These are phyloP conservation scores for Talaromyces islandicus DNA, from an alignment of 2,329 filamentous ascomycete species.

Conservation along the genomic window DNA sequence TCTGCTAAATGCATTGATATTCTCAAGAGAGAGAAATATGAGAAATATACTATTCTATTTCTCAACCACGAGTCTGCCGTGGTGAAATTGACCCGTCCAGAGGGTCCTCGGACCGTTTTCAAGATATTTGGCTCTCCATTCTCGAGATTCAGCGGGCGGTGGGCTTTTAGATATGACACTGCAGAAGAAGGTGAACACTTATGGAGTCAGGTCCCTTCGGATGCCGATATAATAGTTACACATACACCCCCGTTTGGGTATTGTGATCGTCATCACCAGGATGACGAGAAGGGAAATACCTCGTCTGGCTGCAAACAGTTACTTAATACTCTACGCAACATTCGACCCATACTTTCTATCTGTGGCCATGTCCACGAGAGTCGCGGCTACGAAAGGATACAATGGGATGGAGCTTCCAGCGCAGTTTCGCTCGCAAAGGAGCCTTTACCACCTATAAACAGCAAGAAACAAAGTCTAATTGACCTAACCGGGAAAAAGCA, in stretches of 20 bases:
- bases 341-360: conserved; percentile 47
- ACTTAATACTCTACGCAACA: conserved; percentile 36
- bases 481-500: conserved; percentile 44
- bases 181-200: conserved; percentile 32
- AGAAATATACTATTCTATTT: conserved; percentile 40
- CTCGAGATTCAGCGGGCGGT: conserved; percentile 41
- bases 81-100: conserved; percentile 38
- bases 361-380: conserved; percentile 57
- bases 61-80: conserved; percentile 44
- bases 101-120: conserved; percentile 45
- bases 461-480: conserved; percentile 50
- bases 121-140: conserved; percentile 56
- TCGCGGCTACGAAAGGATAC: conserved; percentile 48
- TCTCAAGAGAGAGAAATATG: conserved; percentile 23
- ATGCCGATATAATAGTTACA: conserved; percentile 50
- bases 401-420: conserved; percentile 33
- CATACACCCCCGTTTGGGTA: conserved; percentile 50
- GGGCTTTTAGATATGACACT: conserved; percentile 52
- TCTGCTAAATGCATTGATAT: conserved; percentile 39
- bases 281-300: conserved; percentile 5
- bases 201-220: conserved; percentile 47
- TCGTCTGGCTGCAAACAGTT: conserved; percentile 47
- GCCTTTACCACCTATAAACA: conserved; percentile 37
- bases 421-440: neutral
- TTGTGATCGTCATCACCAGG: conserved; percentile 36